Evolutionary conservation across 2,329 filamentous ascomycete species (phyloP).

Genomic region (Ophiostoma sp.): DNA sequence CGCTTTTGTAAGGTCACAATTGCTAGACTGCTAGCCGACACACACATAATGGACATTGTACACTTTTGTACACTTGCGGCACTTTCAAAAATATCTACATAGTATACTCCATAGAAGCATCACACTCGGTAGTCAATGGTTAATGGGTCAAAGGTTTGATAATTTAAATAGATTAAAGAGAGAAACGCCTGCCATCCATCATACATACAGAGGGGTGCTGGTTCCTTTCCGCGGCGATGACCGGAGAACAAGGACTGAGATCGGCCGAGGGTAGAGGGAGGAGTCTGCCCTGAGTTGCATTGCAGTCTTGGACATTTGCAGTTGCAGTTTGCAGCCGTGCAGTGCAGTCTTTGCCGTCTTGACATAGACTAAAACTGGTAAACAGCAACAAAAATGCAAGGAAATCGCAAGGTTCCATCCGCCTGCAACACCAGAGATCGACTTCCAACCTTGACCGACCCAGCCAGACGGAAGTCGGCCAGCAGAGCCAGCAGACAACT

Average conservation of each 20-base stretch:
- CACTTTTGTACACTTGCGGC: constrained; percentile 10
- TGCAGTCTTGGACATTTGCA: constrained; percentile 5
- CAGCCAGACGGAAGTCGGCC: not conserved
- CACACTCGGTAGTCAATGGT: constrained; percentile 13
- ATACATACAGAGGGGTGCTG: constrained; percentile 27
- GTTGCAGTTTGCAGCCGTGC: too few relatives aligned
- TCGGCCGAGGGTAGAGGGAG: not conserved
- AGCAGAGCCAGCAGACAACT: not conserved
- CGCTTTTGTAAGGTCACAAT: not conserved
- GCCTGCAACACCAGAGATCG: not conserved
- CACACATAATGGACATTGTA: not conserved
- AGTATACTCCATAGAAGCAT: not conserved
- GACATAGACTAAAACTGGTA: not conserved
- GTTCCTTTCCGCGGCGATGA: not conserved
- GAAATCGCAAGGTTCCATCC: not conserved
- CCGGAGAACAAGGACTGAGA: constrained; percentile 10
- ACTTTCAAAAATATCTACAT: not conserved
- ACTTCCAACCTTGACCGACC: not conserved
- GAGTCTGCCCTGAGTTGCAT: not conserved
- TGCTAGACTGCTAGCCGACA: not conserved
- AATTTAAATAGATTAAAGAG: constrained; percentile 7
- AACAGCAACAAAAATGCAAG: not conserved
- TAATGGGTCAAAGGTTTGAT: not conserved
- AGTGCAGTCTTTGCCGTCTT: not conserved
- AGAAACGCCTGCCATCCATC: constrained; percentile 29